A percentile compares a stretch with the other conserved stretches of the same genome.
Conservation (phyloP, 331 rosid genomes). For the Malus hybrid region DNA sequence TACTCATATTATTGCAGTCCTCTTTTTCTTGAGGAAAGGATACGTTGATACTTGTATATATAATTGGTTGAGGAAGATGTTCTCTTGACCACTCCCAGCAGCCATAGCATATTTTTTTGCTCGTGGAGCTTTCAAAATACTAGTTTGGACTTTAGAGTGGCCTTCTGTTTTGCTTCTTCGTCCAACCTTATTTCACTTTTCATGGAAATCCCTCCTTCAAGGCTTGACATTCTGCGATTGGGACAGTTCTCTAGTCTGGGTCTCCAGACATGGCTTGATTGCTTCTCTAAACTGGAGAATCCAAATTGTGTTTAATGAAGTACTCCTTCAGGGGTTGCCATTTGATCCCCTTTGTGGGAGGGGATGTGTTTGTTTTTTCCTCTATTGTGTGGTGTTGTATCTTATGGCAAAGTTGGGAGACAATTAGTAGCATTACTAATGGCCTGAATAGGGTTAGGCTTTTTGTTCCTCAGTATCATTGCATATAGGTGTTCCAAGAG, state of each 20-base stretch:
- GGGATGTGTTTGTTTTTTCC: not conserved
- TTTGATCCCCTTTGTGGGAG: not conserved
- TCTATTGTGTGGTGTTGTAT: not conserved
- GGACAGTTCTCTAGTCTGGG: not conserved
- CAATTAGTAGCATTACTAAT: not conserved
- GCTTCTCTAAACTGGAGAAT: not conserved
- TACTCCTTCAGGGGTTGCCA: not conserved
- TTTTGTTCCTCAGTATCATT: not conserved
- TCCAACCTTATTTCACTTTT: not conserved
- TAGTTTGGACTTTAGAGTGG: not conserved
- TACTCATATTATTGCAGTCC: not conserved
- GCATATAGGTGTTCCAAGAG: not conserved
- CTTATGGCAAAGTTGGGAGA: not conserved
- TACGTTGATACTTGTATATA: not conserved
- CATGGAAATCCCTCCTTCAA: not conserved
- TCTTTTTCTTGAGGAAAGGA: not conserved
- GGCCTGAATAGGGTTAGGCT: not conserved
- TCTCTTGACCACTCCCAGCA: not conserved
- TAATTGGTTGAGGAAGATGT: not conserved
- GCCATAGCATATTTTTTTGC: not conserved
- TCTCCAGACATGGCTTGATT: not conserved
- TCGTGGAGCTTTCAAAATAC: not conserved
- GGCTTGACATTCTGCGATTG: not conserved
- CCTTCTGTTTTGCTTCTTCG: not conserved
- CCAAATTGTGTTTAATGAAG: not conserved